Evolutionary conservation across 164 flowering plant genomes (phyloP).

Genomic region (Vitis rupestris): DNA sequence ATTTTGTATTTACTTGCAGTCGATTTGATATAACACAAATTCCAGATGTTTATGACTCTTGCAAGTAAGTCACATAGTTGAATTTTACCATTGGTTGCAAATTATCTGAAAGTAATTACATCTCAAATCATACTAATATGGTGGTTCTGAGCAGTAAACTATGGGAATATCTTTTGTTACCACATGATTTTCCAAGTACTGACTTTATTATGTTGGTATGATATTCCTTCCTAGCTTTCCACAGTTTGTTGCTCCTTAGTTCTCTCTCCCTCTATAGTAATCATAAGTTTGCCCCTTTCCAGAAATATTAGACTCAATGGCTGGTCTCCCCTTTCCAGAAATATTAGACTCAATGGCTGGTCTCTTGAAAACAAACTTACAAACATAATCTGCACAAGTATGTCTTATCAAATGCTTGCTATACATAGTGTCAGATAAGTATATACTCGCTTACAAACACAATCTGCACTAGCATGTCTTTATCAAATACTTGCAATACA

Average conservation of each 20-base stretch:
- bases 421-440: no score
- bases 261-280: not conserved
- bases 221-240: not conserved
- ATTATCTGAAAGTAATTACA: not conserved
- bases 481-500: no score
- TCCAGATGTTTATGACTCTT: slow-evolving; percentile 99
- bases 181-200: not conserved
- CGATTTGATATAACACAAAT: slow-evolving; percentile 96
- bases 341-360: no score
- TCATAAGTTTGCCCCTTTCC: no score
- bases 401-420: no score
- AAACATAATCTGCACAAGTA: no score
- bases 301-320: no score
- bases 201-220: not conserved
- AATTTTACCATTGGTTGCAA: slow-evolving; percentile 1
- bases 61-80: slow-evolving; percentile 75
- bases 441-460: no score
- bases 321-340: no score
- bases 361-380: no score
- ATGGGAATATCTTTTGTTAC: not conserved
- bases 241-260: not conserved
- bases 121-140: not conserved
- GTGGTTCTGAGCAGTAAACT: not conserved
- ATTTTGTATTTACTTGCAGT: slow-evolving; percentile 45
- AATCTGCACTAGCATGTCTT: no score